These are phyloP conservation scores for Stereum hirsutum DNA, from an alignment of 1,284 basidiomycete species.

Conservation along the genomic window DNA sequence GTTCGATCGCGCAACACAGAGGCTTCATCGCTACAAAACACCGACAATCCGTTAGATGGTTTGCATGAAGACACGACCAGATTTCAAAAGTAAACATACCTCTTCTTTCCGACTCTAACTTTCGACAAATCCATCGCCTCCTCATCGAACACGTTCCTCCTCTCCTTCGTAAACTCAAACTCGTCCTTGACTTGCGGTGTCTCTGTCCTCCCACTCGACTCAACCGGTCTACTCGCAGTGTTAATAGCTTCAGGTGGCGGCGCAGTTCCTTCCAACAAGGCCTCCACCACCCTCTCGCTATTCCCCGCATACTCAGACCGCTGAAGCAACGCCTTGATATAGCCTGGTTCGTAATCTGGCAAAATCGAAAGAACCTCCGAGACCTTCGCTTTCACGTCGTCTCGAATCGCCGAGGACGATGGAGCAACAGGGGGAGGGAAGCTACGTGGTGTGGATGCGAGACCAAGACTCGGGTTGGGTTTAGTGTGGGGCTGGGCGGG, in stretches of 20 bases:
- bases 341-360: conserved; percentile 43
- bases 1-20: conserved; percentile 43
- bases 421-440: conserved; percentile 17
- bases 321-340: conserved; percentile 47
- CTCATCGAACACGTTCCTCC: conserved; percentile 68
- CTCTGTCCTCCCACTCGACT: conserved; percentile 5
- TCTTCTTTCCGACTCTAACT: conserved; percentile 64
- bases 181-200: conserved; percentile 12
- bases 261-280: conserved; percentile 64
- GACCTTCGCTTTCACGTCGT: conserved; percentile 44
- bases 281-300: conserved; percentile 53
- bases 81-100: conserved; percentile 23
- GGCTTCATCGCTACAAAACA: conserved; percentile 32
- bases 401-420: conserved; percentile 6
- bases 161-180: conserved; percentile 31
- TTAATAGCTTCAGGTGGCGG: conserved; percentile 29
- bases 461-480: background rate
- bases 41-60: conserved; percentile 1
- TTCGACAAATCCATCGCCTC: conserved; percentile 54
- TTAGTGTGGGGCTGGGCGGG: conserved; percentile 4
- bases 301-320: conserved; percentile 36
- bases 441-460: conserved; percentile 14
- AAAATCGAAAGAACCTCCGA: conserved; percentile 65
- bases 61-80: conserved; percentile 11
- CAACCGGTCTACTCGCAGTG: conserved; percentile 10